These are phyloP conservation scores for Claviceps pusilla DNA, from an alignment of 2,329 filamentous ascomycete species.

Conservation along the genomic window DNA sequence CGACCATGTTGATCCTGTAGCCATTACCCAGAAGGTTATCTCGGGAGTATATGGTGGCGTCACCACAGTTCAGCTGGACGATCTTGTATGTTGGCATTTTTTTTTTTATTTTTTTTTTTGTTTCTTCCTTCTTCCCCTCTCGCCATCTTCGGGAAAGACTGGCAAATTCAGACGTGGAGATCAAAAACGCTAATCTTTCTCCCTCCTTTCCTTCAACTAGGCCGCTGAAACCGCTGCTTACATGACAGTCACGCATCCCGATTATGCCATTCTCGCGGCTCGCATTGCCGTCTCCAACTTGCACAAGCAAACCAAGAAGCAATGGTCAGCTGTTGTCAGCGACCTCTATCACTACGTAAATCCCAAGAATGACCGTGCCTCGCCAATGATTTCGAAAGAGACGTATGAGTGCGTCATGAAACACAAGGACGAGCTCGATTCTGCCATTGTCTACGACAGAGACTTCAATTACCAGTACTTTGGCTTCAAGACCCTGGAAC, in stretches of 20 bases:
- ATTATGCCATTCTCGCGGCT: constrained; percentile 95
- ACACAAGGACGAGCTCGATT: constrained; percentile 94
- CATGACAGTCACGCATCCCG: constrained; percentile 98
- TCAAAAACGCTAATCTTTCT: background rate
- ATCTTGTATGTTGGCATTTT: constrained; percentile 54
- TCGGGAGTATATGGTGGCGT: constrained; percentile 98
- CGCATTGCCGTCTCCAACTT: constrained; percentile 98
- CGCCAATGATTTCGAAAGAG: constrained; percentile 87
- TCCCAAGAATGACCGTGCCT: constrained; percentile 68
- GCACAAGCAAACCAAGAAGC: constrained; percentile 99
- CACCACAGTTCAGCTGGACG: constrained; percentile 88
- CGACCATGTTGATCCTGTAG: constrained; percentile 88
- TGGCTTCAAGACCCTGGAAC: constrained; percentile 97
- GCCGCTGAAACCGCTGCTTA: constrained; percentile 97
- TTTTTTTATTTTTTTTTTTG: background rate
- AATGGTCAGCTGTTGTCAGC: constrained; percentile 88
- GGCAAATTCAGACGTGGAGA: background rate
- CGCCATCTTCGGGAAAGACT: background rate
- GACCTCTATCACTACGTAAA: constrained; percentile 95
- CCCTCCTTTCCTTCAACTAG: constrained; percentile 28
- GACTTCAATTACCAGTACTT: constrained; percentile 99
- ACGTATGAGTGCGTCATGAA: constrained; percentile 91
- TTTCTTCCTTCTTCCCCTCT: background rate
- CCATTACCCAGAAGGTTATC: constrained; percentile 98
- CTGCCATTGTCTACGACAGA: constrained; percentile 95